Evolutionary conservation across 2,329 filamentous ascomycete genomes (phyloP).

Genomic region (Penicillium sp.): DNA sequence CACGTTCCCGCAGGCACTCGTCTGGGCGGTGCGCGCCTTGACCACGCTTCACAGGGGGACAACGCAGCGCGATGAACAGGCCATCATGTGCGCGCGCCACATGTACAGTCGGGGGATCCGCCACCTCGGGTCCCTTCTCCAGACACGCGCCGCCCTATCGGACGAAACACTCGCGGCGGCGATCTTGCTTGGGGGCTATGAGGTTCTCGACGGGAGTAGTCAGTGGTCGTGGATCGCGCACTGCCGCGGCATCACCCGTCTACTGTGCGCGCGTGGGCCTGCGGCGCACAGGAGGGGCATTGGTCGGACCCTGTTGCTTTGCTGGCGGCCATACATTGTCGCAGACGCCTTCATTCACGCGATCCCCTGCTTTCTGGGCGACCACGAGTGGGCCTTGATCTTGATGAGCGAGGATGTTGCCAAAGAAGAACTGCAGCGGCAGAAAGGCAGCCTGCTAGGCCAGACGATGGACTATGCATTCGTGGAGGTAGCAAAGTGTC

Average conservation of each 20-base stretch:
- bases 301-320: constrained; percentile 18
- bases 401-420: background rate
- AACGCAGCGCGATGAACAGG: background rate
- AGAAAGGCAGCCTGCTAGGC: constrained; percentile 3
- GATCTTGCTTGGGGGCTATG: constrained; percentile 19
- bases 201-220: constrained; percentile 19
- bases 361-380: constrained; percentile 17
- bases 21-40: constrained; percentile 19
- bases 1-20: constrained; percentile 13
- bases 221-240: constrained; percentile 17
- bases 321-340: constrained; percentile 17
- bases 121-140: constrained; percentile 13
- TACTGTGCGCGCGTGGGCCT: constrained; percentile 18
- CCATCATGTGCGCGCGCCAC: constrained; percentile 15
- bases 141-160: constrained; percentile 9
- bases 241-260: constrained; percentile 12
- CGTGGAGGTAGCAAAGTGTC: constrained; percentile 20
- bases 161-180: constrained; percentile 22
- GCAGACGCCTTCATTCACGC: constrained; percentile 13
- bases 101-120: constrained; percentile 18
- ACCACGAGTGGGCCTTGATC: constrained; percentile 7
- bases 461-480: constrained; percentile 15
- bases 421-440: background rate
- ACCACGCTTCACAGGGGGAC: constrained; percentile 16
- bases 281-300: constrained; percentile 17